These are phyloP conservation scores for Microstroma glucosiphilum DNA, from an alignment of 1,284 basidiomycete genomes.

Conservation along the genomic window DNA sequence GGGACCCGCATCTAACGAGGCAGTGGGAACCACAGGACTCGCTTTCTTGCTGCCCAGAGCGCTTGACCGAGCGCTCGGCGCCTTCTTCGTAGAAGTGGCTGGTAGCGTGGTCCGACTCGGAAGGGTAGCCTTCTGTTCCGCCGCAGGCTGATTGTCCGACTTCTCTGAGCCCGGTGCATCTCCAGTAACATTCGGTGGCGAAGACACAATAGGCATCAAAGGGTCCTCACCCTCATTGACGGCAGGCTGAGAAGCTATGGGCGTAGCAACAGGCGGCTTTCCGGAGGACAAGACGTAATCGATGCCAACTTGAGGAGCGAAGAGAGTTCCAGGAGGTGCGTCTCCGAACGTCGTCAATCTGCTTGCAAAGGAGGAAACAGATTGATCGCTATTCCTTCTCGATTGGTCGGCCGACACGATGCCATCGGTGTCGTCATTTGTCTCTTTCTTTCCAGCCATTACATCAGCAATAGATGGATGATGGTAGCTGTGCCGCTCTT, in stretches of 20 bases:
- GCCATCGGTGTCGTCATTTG: not conserved
- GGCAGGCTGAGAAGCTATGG: constrained; percentile 4
- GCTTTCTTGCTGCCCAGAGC: too few relatives aligned
- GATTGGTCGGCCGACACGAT: too few relatives aligned
- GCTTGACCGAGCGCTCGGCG: too few relatives aligned
- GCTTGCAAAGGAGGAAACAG: too few relatives aligned
- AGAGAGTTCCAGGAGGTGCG: constrained; percentile 27
- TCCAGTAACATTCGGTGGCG: not conserved
- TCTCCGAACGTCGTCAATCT: not conserved
- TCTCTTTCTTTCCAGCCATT: not conserved
- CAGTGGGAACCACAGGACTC: too few relatives aligned
- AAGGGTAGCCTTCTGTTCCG: too few relatives aligned
- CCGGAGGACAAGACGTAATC: constrained; percentile 26
- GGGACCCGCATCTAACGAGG: too few relatives aligned
- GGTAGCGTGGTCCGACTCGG: too few relatives aligned
- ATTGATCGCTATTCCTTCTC: too few relatives aligned
- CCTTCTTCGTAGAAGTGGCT: too few relatives aligned
- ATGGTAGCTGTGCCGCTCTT: not conserved
- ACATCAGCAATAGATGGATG: too few relatives aligned
- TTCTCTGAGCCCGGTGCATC: not conserved
- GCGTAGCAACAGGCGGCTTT: constrained; percentile 29
- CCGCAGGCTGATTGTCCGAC: too few relatives aligned
- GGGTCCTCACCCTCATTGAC: constrained; percentile 1
- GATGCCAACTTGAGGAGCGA: constrained; percentile 37
- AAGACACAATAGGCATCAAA: not conserved